Evolutionary conservation across 225 moss, liverwort and hornwort species (phyloP).

Genomic region (Physcomitrellopsis africana): DNA sequence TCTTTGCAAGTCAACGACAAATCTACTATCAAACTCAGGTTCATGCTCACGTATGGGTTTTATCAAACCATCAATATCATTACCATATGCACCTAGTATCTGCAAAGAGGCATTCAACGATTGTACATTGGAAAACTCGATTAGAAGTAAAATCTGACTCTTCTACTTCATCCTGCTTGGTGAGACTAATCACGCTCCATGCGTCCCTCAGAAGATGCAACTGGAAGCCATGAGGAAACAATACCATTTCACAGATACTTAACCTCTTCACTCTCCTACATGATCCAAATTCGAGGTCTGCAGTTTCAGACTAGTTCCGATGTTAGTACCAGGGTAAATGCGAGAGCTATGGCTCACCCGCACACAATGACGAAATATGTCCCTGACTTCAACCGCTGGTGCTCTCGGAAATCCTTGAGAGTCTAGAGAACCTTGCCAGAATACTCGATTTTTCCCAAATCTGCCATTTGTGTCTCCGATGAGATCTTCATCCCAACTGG

Average conservation of each 20-base stretch:
- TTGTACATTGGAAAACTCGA: slow-evolving; percentile 1
- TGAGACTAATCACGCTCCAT: background rate
- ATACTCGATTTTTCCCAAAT: slow-evolving; percentile 38
- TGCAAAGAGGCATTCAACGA: slow-evolving; percentile 19
- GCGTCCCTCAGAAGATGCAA: background rate
- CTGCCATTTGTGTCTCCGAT: slow-evolving; percentile 30
- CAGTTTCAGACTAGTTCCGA: no score
- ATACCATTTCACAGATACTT: background rate
- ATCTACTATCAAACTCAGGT: slow-evolving; percentile 44
- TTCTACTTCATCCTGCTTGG: no score
- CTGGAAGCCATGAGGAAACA: background rate
- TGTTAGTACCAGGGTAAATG: background rate
- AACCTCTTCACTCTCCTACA: background rate
- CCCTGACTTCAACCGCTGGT: slow-evolving; percentile 33
- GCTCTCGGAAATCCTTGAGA: slow-evolving; percentile 46
- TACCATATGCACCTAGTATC: slow-evolving; percentile 60
- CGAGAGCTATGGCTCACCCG: slow-evolving; percentile 25
- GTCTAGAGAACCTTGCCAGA: slow-evolving; percentile 50
- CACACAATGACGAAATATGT: slow-evolving; percentile 43
- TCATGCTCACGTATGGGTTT: slow-evolving; percentile 45
- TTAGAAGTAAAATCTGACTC: background rate
- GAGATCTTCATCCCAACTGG: slow-evolving; percentile 43
- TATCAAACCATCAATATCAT: slow-evolving; percentile 36
- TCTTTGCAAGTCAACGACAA: slow-evolving; percentile 46
- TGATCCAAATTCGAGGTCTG: background rate